A percentile compares a stretch with the other conserved stretches of the same genome.
These are phyloP conservation scores for Lodderomyces beijingensis DNA, from an alignment of 1,139 yeast genomes.

Conservation along the genomic window DNA sequence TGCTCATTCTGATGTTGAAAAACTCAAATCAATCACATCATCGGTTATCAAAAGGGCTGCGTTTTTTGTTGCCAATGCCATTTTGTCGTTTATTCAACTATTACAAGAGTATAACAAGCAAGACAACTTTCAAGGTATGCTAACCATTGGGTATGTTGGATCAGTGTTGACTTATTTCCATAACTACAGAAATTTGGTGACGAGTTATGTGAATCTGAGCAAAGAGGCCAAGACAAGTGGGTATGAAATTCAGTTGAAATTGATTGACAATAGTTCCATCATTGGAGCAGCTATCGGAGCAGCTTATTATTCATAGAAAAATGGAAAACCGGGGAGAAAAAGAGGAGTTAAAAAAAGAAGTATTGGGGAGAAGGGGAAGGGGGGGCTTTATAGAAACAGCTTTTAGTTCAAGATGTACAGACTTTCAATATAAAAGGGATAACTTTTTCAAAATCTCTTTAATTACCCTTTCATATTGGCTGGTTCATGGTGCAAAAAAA, in stretches of 20 bases:
- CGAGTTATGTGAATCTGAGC: constrained; percentile 27
- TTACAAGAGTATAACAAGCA: constrained; percentile 27
- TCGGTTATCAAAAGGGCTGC: constrained; percentile 37
- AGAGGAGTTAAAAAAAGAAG: neutral
- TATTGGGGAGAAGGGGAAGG: neutral
- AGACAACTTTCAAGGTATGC: constrained; percentile 14
- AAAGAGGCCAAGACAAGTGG: constrained; percentile 23
- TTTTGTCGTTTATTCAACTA: constrained; percentile 34
- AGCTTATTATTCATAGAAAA: constrained; percentile 25
- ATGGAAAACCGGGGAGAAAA: constrained; percentile 2
- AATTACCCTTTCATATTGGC: too few relatives aligned
- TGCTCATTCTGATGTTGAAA: constrained; percentile 21
- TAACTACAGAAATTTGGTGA: constrained; percentile 28
- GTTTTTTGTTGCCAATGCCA: constrained; percentile 34
- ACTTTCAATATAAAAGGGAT: too few relatives aligned
- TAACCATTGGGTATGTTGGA: constrained; percentile 44
- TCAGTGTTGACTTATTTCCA: constrained; percentile 37
- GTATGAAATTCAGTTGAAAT: constrained; percentile 33
- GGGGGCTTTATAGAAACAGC: neutral
- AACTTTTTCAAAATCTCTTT: too few relatives aligned
- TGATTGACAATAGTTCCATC: constrained; percentile 40
- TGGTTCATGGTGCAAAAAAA: too few relatives aligned
- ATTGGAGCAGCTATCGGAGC: constrained; percentile 50
- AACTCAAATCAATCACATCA: constrained; percentile 24
- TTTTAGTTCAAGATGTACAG: too few relatives aligned